Base-by-base conservation (phyloP, 352 stramenopile species). In the Saprolegnia diclina region DNA sequence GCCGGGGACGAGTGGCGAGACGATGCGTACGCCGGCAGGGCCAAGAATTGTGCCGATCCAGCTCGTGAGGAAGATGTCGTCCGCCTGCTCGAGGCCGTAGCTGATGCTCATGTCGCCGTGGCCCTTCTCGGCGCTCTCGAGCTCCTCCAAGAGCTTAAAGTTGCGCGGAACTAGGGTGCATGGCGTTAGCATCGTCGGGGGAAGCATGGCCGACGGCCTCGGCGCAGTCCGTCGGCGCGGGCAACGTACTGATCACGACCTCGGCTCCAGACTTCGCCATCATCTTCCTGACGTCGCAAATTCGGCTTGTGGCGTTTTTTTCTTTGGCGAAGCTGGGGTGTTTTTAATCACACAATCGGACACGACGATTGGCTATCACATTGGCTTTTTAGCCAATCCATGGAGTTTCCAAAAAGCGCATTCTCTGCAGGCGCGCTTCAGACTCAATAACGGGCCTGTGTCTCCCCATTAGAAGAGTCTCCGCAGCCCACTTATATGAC, bases 1-100 rank as follows among this genome's bases (percentile, higher is more conserved):
- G n/a, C n/a, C n/a, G n/a, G n/a, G 38, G 2, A 22, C 22, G 45
- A 53, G 42, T 35, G 45, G 14, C 32, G 21, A 46, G 37, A 59
- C 22, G 56, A 37, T 56, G 37, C 76, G 88, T 82, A 98, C 95
- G 68, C 92, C 92, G 66, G 88, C 88, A 64, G 96, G 95, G 67
- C 96, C 96, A 16, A 99, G 88, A 77, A 99, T 99, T 40, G 94
- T 97, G 71, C 92, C 96, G 77, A 99, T 98, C 96, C 96, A 99
- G 75, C 98, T 95, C 73, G 91, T 97, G 69, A 99, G 86, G 80
- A 99, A 99, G 74, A 98, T 99, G 81, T 99, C 96, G 69, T 97
- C 93, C 55, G 83, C 84, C 75, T 98, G 91, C 65, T 98, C 94
- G 53, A 99, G 84, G 46, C 96, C 96, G 71, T 96, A 96, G 78